Conservation (phyloP, 2,329 filamentous ascomycete genomes). For the Rutstroemia sp. region DNA sequence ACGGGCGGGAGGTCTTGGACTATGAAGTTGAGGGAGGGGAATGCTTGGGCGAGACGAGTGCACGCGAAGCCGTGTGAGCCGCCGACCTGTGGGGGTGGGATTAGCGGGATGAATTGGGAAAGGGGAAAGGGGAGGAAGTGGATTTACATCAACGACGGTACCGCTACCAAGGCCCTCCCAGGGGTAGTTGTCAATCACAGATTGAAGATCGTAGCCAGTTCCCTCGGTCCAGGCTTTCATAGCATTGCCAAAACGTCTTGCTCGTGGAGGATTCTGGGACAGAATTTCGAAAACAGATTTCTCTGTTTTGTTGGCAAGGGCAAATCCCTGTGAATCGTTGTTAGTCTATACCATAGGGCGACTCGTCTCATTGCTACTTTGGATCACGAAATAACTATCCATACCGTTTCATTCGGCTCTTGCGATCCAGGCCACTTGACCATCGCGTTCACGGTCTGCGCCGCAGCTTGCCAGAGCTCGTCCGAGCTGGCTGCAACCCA, state of each 20-base stretch:
- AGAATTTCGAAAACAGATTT: slow-evolving; percentile 7
- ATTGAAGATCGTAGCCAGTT: slow-evolving; percentile 1
- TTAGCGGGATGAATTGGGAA: neutral
- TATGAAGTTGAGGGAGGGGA: slow-evolving; percentile 23
- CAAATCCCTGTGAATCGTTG: slow-evolving; percentile 4
- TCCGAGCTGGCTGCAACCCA: neutral
- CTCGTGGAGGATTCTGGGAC: neutral
- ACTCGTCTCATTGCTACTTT: neutral
- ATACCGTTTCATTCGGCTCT: slow-evolving; percentile 8
- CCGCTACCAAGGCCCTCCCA: slow-evolving; percentile 7
- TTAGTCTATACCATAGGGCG: neutral
- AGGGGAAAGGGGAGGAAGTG: neutral
- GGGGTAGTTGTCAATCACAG: slow-evolving; percentile 10
- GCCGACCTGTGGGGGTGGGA: slow-evolving; percentile 14
- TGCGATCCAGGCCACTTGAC: slow-evolving; percentile 8
- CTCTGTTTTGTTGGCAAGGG: slow-evolving; percentile 5
- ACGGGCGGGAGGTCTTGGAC: slow-evolving; percentile 32
- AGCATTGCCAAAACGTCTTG: slow-evolving; percentile 6
- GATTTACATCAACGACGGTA: slow-evolving; percentile 14
- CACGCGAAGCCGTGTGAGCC: slow-evolving; percentile 22
- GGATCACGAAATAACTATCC: neutral
- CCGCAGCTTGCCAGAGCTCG: neutral
- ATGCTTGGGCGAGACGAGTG: slow-evolving; percentile 17
- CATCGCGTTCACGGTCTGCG: slow-evolving; percentile 5
- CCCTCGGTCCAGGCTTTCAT: slow-evolving; percentile 10